Conservation (phyloP, 2,329 filamentous ascomycete species). For the Colletotrichum echinochloae region DNA sequence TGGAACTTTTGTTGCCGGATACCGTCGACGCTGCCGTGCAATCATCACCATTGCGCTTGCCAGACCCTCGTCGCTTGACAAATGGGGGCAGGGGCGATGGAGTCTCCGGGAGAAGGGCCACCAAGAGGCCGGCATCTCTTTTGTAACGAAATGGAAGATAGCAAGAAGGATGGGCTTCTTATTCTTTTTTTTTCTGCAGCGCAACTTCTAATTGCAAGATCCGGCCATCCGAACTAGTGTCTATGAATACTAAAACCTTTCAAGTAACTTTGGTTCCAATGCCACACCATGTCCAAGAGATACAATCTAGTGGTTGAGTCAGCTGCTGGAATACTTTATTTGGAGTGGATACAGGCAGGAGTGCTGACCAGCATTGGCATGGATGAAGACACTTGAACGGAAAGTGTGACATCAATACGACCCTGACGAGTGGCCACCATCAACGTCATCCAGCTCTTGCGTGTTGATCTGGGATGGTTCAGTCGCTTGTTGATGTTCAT, state of each 20-base stretch:
- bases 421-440: not conserved
- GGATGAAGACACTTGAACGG: not conserved
- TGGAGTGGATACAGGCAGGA: not conserved
- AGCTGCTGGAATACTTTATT: too few species aligned
- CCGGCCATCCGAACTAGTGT: not conserved
- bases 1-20: not conserved
- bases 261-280: not conserved
- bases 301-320: not conserved
- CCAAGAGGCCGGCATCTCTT: not conserved
- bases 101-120: not conserved
- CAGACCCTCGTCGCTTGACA: conserved; percentile 13
- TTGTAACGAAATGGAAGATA: not conserved
- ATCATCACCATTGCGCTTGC: conserved; percentile 16
- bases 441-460: not conserved
- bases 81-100: not conserved
- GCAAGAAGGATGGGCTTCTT: conserved; percentile 1
- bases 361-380: not conserved
- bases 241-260: not conserved
- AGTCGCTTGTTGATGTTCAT: not conserved
- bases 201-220: not conserved
- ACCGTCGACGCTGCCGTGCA: conserved; percentile 3
- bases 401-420: not conserved
- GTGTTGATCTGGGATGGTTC: not conserved
- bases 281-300: not conserved
- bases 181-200: not conserved